Conservation (phyloP, 345 rosid species). For the Pelargonium nanum region DNA sequence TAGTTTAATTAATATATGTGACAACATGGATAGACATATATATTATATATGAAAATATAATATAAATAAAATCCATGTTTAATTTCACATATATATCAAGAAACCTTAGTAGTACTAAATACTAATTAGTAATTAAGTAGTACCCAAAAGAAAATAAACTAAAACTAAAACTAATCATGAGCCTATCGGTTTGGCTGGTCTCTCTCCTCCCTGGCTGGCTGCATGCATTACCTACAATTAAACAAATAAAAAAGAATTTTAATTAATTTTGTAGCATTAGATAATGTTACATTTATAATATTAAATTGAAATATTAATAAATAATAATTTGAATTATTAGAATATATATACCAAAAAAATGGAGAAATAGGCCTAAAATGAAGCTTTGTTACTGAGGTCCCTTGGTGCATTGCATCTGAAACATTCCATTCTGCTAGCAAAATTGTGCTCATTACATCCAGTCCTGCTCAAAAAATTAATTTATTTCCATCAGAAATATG, state of each 20-base stretch:
- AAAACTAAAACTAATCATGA: background rate
- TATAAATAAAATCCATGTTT: background rate
- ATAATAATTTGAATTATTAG: background rate
- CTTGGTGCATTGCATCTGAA: conserved; percentile 88
- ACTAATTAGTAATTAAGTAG: background rate
- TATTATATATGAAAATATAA: background rate
- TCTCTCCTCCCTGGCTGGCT: background rate
- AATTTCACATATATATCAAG: background rate
- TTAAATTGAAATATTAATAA: background rate
- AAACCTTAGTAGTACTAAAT: background rate
- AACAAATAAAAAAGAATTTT: background rate
- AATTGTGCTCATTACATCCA: conserved; percentile 88
- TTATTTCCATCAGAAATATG: too few relatives aligned
- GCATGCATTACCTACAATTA: background rate
- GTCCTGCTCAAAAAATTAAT: too few relatives aligned
- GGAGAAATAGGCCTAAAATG: conserved; percentile 19
- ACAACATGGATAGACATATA: background rate
- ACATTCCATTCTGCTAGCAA: conserved; percentile 85
- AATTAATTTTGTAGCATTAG: too few relatives aligned
- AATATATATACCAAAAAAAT: background rate
- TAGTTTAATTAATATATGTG: background rate
- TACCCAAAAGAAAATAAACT: background rate
- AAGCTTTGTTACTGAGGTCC: conserved; percentile 31
- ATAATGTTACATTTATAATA: too few relatives aligned
- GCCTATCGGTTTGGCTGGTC: background rate